phyloP scores from a whole-genome alignment of 2,329 filamentous ascomycete species.

The Verticillium zaregamsianum region DNA sequence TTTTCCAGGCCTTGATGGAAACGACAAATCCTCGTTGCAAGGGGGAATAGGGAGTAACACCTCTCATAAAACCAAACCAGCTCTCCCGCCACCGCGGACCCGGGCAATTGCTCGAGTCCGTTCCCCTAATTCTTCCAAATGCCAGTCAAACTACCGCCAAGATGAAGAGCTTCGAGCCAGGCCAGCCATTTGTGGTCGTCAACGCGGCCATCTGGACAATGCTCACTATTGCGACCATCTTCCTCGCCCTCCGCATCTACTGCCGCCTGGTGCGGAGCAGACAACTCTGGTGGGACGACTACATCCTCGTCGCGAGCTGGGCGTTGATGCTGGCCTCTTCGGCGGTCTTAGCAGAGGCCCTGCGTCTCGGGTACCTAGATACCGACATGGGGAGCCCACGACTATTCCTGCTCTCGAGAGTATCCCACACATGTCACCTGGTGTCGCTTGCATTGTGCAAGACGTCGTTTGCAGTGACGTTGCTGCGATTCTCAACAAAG shows the following conservation, averaged over 20 bases:
- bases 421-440: constrained; percentile 6
- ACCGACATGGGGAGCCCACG: constrained; percentile 3
- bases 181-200: not conserved
- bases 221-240: not conserved
- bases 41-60: too few relatives aligned
- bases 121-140: too few relatives aligned
- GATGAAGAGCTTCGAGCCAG: too few relatives aligned
- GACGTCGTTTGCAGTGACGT: constrained; percentile 21
- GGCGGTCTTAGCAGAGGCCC: constrained; percentile 11
- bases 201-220: not conserved
- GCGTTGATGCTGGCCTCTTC: constrained; percentile 4
- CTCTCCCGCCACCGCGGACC: too few relatives aligned
- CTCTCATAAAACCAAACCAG: too few relatives aligned
- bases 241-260: constrained; percentile 14
- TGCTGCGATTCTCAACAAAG: constrained; percentile 20
- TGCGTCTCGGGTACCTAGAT: constrained; percentile 11
- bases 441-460: constrained; percentile 17
- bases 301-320: constrained; percentile 7
- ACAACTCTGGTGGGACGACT: constrained; percentile 19
- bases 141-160: not conserved
- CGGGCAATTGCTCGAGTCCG: too few relatives aligned
- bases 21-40: too few relatives aligned
- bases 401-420: constrained; percentile 4
- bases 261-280: constrained; percentile 14
- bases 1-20: too few relatives aligned